Percentiles rank a stretch among this genome's conserved stretches.
phyloP scores from a whole-genome alignment of 495 filamentous ascomycete genomes.

The Podospora pseudocomata region DNA sequence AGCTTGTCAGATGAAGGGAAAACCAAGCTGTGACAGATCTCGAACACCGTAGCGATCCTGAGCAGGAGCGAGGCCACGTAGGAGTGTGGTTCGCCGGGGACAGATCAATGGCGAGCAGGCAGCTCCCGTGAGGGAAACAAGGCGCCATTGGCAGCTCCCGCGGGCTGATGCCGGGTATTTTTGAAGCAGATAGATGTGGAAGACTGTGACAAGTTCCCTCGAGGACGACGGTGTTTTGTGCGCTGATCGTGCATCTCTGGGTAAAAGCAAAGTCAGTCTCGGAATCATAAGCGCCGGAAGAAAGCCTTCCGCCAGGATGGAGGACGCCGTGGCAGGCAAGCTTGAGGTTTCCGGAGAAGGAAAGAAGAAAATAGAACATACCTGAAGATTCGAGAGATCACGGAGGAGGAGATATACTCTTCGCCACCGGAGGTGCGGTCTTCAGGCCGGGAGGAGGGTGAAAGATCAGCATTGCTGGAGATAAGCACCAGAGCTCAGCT shows the following conservation, averaged over 20 bases:
- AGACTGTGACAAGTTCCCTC: background rate
- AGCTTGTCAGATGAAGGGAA: background rate
- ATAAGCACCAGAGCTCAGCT: slow-evolving; percentile 1
- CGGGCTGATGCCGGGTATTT: background rate
- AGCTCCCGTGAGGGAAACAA: background rate
- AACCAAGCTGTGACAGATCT: background rate
- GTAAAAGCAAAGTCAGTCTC: slow-evolving; percentile 11
- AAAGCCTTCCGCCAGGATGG: slow-evolving; percentile 8
- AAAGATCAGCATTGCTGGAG: slow-evolving; percentile 3
- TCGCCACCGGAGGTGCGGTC: background rate
- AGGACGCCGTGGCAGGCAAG: background rate
- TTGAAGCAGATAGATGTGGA: background rate
- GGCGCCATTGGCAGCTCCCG: background rate
- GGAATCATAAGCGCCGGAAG: slow-evolving; percentile 14
- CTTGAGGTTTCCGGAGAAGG: background rate
- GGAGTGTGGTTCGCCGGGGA: background rate
- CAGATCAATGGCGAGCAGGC: background rate
- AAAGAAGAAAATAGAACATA: slow-evolving; percentile 2
- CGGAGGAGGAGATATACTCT: background rate
- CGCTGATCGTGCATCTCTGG: background rate
- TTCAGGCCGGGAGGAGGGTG: background rate
- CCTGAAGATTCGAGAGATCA: background rate
- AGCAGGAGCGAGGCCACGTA: background rate
- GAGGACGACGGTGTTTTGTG: background rate
- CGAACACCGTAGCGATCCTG: background rate